phyloP scores from a whole-genome alignment of 371 early-diverging fungal genomes.

The Homolaphlyctis polyrhiza region DNA sequence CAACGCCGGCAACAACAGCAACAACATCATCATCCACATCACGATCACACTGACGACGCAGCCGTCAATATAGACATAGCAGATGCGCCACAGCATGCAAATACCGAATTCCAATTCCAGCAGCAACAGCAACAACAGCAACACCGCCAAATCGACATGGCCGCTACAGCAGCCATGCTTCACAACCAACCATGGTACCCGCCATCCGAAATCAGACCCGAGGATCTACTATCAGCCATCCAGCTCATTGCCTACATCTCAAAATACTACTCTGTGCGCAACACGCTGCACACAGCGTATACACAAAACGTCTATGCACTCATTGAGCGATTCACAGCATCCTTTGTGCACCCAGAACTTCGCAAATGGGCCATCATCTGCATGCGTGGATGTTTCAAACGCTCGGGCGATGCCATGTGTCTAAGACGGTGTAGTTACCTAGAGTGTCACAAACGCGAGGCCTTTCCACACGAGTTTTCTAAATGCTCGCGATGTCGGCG shows the following conservation, averaged over 20 bases:
- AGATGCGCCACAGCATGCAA: background rate
- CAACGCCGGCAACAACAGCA: background rate
- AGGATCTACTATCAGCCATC: slow-evolving; percentile 77
- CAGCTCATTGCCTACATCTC: slow-evolving; percentile 82
- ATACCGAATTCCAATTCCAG: background rate
- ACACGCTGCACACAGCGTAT: slow-evolving; percentile 47
- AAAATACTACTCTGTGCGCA: slow-evolving; percentile 73
- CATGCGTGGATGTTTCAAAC: slow-evolving; percentile 39
- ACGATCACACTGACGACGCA: background rate
- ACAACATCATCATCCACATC: background rate
- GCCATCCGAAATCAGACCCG: slow-evolving; percentile 53
- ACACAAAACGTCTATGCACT: slow-evolving; percentile 21
- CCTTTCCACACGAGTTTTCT: slow-evolving; percentile 22
- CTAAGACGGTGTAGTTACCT: slow-evolving; percentile 26
- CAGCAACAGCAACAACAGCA: background rate
- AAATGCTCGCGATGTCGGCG: slow-evolving; percentile 39
- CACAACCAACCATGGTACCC: background rate
- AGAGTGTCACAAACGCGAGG: slow-evolving; percentile 25
- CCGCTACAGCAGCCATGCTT: background rate
- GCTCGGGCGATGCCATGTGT: slow-evolving; percentile 15
- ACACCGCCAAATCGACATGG: background rate
- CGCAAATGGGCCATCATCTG: slow-evolving; percentile 33
- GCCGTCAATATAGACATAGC: background rate
- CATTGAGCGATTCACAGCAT: slow-evolving; percentile 22
- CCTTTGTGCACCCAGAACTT: slow-evolving; percentile 16